phyloP scores from a whole-genome alignment of 1,139 yeast species.

The Hyphopichia pseudoburtonii region DNA sequence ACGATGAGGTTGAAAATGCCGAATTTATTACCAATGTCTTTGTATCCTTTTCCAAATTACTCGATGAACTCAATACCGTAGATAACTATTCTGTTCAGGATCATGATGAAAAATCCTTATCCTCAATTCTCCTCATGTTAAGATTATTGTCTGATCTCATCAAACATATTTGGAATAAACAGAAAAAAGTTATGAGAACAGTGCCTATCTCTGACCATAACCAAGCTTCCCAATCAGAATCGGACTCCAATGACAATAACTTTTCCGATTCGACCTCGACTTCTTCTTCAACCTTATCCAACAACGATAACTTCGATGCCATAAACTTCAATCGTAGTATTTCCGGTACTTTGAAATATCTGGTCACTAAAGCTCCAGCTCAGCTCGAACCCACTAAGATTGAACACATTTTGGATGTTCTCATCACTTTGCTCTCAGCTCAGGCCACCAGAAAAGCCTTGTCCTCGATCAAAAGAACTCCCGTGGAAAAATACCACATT shows the following conservation, averaged over 20 bases:
- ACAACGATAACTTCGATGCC: neutral
- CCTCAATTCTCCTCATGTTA: constrained; percentile 35
- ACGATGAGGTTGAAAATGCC: constrained; percentile 5
- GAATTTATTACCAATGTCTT: constrained; percentile 22
- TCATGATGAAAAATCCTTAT: constrained; percentile 32
- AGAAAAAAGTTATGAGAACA: constrained; percentile 2
- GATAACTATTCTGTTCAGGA: constrained; percentile 26
- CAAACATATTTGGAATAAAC: constrained; percentile 28
- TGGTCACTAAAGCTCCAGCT: constrained; percentile 13
- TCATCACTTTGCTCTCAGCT: constrained; percentile 21
- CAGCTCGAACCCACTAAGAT: constrained; percentile 14
- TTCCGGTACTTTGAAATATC: neutral
- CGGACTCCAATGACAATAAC: neutral
- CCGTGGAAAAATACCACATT: constrained; percentile 6
- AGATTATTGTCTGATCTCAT: constrained; percentile 33
- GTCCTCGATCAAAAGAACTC: constrained; percentile 19
- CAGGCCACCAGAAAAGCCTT: constrained; percentile 21
- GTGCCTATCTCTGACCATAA: neutral
- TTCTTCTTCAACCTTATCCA: neutral
- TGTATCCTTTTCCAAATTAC: constrained; percentile 21
- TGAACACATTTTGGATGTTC: constrained; percentile 18
- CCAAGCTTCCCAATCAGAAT: neutral
- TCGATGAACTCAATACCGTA: constrained; percentile 30
- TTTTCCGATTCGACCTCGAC: constrained; percentile 1
- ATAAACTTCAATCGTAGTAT: neutral